A percentile compares a stretch with the other conserved stretches of the same genome.
phyloP scores from a whole-genome alignment of 1,284 basidiomycete species.

The Ceratorhiza oryzae-sativae region DNA sequence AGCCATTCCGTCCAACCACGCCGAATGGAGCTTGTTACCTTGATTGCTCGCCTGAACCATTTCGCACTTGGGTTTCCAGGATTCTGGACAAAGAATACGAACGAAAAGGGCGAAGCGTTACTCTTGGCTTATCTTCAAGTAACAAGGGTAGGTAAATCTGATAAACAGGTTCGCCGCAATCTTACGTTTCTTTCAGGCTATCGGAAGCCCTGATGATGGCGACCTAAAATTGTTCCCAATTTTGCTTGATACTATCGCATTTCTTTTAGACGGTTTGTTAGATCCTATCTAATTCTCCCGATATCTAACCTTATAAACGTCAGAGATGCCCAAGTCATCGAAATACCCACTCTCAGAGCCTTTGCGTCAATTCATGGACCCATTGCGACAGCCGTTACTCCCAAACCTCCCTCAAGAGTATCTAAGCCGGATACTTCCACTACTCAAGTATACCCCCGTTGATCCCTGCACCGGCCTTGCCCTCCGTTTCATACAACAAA shows the following conservation, averaged over 20 bases:
- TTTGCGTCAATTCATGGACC: conserved; percentile 66
- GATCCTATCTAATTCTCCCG: conserved; percentile 1
- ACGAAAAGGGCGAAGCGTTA: conserved; percentile 57
- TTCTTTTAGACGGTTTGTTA: conserved; percentile 71
- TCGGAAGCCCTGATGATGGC: conserved; percentile 60
- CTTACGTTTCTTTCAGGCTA: conserved; percentile 51
- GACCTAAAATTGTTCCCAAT: conserved; percentile 65
- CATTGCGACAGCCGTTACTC: conserved; percentile 59
- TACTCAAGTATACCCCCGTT: conserved; percentile 50
- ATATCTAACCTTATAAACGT: not conserved
- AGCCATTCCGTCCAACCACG: conserved; percentile 52
- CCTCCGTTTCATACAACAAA: conserved; percentile 61
- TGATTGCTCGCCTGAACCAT: conserved; percentile 71
- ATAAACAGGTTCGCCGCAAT: not conserved
- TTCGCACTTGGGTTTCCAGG: conserved; percentile 72
- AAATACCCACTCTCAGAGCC: conserved; percentile 62
- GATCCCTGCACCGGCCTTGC: conserved; percentile 38
- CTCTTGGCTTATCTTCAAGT: conserved; percentile 61
- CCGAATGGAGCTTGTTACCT: conserved; percentile 46
- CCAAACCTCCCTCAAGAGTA: conserved; percentile 61
- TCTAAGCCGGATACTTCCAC: conserved; percentile 59
- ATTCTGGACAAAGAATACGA: conserved; percentile 63
- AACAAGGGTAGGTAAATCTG: conserved; percentile 58
- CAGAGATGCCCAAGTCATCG: conserved; percentile 67
- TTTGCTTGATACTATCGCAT: conserved; percentile 74